Base-by-base conservation (phyloP, 169 alveolate species). In the Miamiensis avidus region DNA sequence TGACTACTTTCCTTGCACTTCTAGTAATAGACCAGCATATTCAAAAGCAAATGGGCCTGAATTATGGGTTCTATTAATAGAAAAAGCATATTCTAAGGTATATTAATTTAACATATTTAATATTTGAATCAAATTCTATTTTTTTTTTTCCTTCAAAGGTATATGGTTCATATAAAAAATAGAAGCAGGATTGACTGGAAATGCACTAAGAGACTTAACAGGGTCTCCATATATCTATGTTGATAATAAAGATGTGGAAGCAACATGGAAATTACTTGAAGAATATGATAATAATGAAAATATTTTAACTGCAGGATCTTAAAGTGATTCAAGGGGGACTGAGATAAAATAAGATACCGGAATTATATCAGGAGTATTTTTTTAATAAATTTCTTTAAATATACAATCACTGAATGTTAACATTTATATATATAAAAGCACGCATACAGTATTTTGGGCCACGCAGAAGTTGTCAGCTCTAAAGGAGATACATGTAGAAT, bases 1-100 rank as follows among this genome's bases (percentile, higher is more conserved):
- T 85, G 98, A 96, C 81, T 90, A 85, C 82, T 85, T 96, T 81
- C 98, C 98, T 75, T 96, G 85, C 79, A 69, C 88, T 49, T 4
- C 20, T 49, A 11, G 20, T 49, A 49, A 20, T 11, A 49, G 79
- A 83, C 86, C 86, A 26, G 89, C 88, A 28, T 86, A 81, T 83
- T 81, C 88, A 34, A 85, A 84, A 79, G 91, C 93, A 15, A 91
- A 88, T 78, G 92, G 93, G 29, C 88, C 89, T 74, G 97, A 95
- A 89, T 78, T 95, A 32, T 95, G 98, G 98, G 95, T 95, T 25
- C 75, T 93, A 75, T 90, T 95, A 16, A 72, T 95, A 29, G 98
- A 95, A 87, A 95, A 95, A 87, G 98, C 98, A 25, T 95, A 95
- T 91, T 97, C 69, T 49, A 49, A 49, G 20, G 69, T 49, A 49